Conservation (phyloP, 2,329 filamentous ascomycete species). For the Pseudogymnoascus sp. region DNA sequence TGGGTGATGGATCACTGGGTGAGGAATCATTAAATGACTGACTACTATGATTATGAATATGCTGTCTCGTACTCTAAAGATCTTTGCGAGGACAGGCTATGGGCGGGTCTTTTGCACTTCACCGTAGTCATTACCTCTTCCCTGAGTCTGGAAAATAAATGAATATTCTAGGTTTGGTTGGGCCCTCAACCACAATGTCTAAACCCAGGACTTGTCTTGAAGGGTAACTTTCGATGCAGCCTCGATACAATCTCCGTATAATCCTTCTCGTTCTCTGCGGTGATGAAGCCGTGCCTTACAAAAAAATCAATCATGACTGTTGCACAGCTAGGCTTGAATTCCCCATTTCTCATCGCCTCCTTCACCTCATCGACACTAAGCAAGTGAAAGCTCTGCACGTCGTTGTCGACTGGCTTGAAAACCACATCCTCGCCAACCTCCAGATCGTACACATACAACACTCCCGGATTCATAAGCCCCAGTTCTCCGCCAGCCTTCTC, state of each 20-base stretch:
- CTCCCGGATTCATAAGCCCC: conserved; percentile 56
- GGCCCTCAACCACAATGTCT: neutral
- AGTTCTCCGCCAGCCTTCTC: conserved; percentile 58
- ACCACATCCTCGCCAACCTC: conserved; percentile 53
- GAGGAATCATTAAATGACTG: too few relatives aligned
- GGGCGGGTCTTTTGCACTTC: too few relatives aligned
- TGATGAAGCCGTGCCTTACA: conserved; percentile 68
- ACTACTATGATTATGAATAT: too few relatives aligned
- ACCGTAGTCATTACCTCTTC: neutral
- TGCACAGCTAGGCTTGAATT: conserved; percentile 83
- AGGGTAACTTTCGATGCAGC: conserved; percentile 33
- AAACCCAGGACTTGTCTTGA: neutral
- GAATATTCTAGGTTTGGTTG: neutral
- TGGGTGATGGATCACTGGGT: too few relatives aligned
- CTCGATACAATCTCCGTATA: conserved; percentile 60
- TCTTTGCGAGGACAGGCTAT: too few relatives aligned
- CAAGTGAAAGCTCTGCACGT: conserved; percentile 70
- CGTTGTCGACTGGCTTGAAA: conserved; percentile 65
- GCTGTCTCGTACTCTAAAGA: too few relatives aligned
- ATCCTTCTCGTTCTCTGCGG: conserved; percentile 62
- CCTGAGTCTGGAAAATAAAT: neutral
- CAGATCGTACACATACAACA: conserved; percentile 72
- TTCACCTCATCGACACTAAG: conserved; percentile 56
- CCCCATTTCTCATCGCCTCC: conserved; percentile 53
- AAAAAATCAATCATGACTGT: conserved; percentile 76